A percentile compares a stretch with the other conserved stretches of the same genome.
Evolutionary conservation across 2,329 filamentous ascomycete species (phyloP).

Genomic region (Zymoseptoria brevis): DNA sequence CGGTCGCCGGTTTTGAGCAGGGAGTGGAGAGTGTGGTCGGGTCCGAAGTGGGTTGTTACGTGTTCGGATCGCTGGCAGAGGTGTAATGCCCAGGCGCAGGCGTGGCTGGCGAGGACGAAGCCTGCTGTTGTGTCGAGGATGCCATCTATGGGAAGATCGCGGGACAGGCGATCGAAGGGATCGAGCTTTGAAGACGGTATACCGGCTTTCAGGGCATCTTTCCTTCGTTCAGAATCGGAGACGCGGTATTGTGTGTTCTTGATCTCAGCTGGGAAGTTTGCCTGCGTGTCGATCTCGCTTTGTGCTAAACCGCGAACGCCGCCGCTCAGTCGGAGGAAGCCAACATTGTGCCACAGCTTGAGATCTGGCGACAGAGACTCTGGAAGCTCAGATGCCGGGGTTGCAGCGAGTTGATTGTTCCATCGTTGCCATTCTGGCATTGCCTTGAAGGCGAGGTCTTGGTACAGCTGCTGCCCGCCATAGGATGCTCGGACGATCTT

Average conservation of each 20-base stretch:
- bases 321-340: conserved; percentile 16
- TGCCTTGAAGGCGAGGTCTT: conserved; percentile 19
- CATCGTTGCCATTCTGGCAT: conserved; percentile 30
- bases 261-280: conserved; percentile 19
- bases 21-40: conserved; percentile 6
- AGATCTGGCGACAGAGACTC: conserved; percentile 5
- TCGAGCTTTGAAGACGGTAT: conserved; percentile 14
- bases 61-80: conserved; percentile 4
- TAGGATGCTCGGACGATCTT: conserved; percentile 23
- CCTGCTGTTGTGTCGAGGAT: conserved; percentile 17
- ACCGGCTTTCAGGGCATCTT: conserved; percentile 5
- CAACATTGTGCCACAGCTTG: conserved; percentile 21
- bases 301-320: conserved; percentile 13
- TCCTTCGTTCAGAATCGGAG: conserved; percentile 10
- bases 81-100: conserved; percentile 15
- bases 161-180: conserved; percentile 9
- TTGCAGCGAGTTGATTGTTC: conserved; percentile 17
- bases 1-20: conserved; percentile 8
- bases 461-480: conserved; percentile 17
- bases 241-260: conserved; percentile 24
- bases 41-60: conserved; percentile 12
- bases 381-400: conserved; percentile 4
- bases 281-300: conserved; percentile 19
- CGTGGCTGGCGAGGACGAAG: conserved; percentile 13
- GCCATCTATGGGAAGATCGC: conserved; percentile 9